phyloP scores from a whole-genome alignment of 2,329 filamentous ascomycete genomes.

The Mycocentrospora acerina region DNA sequence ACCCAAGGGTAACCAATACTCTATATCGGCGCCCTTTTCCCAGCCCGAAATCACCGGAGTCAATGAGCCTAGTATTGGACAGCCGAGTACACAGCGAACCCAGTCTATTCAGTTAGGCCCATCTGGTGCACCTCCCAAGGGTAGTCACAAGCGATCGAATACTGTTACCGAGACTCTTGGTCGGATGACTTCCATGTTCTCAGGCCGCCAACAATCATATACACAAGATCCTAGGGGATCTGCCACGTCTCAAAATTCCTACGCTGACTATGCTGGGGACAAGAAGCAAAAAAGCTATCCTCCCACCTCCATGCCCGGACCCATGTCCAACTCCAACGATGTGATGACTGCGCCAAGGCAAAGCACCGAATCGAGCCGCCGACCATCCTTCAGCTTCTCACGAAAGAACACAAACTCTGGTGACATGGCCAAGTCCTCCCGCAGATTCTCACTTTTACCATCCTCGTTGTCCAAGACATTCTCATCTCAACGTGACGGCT shows the following conservation, averaged over 20 bases:
- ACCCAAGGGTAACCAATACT: slow-evolving; percentile 66
- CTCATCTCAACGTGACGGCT: slow-evolving; percentile 42
- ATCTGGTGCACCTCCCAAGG: slow-evolving; percentile 21
- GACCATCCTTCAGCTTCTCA: slow-evolving; percentile 53
- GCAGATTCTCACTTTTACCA: slow-evolving; percentile 55
- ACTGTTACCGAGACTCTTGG: slow-evolving; percentile 74
- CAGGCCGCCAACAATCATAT: slow-evolving; percentile 49
- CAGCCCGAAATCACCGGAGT: slow-evolving; percentile 46
- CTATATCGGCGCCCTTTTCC: slow-evolving; percentile 67
- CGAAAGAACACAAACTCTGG: slow-evolving; percentile 46
- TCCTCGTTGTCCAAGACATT: slow-evolving; percentile 50
- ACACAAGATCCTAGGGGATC: slow-evolving; percentile 32
- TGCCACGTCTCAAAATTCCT: slow-evolving; percentile 50
- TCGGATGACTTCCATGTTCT: slow-evolving; percentile 78
- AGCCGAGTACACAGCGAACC: slow-evolving; percentile 57
- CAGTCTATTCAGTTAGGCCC: slow-evolving; percentile 52
- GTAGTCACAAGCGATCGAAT: slow-evolving; percentile 65
- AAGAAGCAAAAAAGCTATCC: slow-evolving; percentile 76
- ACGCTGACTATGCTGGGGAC: slow-evolving; percentile 36
- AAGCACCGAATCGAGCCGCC: slow-evolving; percentile 52
- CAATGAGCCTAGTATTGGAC: slow-evolving; percentile 56
- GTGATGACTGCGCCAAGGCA: slow-evolving; percentile 39
- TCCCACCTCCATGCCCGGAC: slow-evolving; percentile 84
- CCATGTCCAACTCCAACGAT: slow-evolving; percentile 62
- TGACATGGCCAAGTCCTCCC: slow-evolving; percentile 43